Percentiles rank a stretch among this genome's conserved stretches.
Conservation (phyloP, 2,329 filamentous ascomycete species). For the Thelonectria discophora region DNA sequence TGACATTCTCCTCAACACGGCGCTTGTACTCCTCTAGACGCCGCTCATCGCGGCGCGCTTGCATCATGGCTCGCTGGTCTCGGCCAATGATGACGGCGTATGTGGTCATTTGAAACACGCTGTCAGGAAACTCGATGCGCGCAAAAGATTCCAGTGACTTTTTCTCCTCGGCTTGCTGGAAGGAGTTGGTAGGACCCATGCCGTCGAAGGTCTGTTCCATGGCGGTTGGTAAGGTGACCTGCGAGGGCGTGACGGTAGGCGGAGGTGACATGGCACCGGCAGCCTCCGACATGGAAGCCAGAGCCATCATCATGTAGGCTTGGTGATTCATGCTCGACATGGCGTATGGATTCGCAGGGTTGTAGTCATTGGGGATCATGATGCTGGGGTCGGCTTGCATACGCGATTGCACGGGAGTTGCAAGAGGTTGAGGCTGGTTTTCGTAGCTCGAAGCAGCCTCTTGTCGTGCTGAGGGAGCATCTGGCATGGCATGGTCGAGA, state of each 20-base stretch:
- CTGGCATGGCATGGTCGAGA: slow-evolving; percentile 35
- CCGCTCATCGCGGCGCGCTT: slow-evolving; percentile 62
- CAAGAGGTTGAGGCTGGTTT: slow-evolving; percentile 26
- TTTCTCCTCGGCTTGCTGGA: slow-evolving; percentile 47
- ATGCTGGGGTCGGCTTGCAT: slow-evolving; percentile 29
- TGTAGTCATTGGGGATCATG: slow-evolving; percentile 39
- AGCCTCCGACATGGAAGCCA: slow-evolving; percentile 51
- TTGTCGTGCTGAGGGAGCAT: slow-evolving; percentile 28
- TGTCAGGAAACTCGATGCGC: slow-evolving; percentile 75
- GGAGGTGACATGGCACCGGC: slow-evolving; percentile 52
- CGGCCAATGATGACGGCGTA: slow-evolving; percentile 77
- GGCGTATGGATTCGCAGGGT: slow-evolving; percentile 48
- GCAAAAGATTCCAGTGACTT: slow-evolving; percentile 65
- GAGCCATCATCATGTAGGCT: slow-evolving; percentile 57
- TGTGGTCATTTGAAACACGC: slow-evolving; percentile 81
- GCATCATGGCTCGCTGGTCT: slow-evolving; percentile 68
- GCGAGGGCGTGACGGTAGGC: slow-evolving; percentile 56
- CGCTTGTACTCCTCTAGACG: slow-evolving; percentile 56
- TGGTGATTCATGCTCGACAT: slow-evolving; percentile 49
- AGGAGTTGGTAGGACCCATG: slow-evolving; percentile 44
- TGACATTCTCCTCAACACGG: slow-evolving; percentile 57
- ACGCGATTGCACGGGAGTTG: slow-evolving; percentile 35
- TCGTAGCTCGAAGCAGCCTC: slow-evolving; percentile 15
- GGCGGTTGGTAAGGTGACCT: slow-evolving; percentile 55
- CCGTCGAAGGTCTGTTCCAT: slow-evolving; percentile 45